Percentiles rank a stretch among this genome's conserved stretches.
phyloP scores from a whole-genome alignment of 2,329 filamentous ascomycete species.

The Xylariaceae sp. region DNA sequence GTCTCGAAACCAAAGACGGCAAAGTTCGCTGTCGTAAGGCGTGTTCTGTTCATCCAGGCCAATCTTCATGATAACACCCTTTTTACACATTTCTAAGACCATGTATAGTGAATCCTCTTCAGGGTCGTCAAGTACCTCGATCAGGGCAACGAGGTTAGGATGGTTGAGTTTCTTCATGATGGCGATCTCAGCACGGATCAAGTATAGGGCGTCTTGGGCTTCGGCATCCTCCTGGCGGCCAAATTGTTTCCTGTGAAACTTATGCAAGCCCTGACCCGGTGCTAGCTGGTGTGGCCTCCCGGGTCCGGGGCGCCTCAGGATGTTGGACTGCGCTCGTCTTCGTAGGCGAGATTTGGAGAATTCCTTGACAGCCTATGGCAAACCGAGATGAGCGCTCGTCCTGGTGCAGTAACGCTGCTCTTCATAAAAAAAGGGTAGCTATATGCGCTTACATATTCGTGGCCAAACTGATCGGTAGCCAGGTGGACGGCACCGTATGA shows the following conservation, averaged over 20 bases:
- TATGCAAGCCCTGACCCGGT: conserved; percentile 38
- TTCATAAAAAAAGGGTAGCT: not conserved
- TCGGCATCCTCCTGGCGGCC: conserved; percentile 60
- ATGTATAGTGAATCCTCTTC: conserved; percentile 97
- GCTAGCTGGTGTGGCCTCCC: conserved; percentile 51
- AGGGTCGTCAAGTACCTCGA: conserved; percentile 95
- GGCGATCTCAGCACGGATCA: conserved; percentile 95
- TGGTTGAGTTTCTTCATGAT: conserved; percentile 99
- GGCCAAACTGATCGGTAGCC: conserved; percentile 86
- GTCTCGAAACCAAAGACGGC: conserved; percentile 92
- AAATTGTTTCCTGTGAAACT: conserved; percentile 41
- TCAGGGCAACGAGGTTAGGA: conserved; percentile 88
- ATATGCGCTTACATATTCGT: conserved; percentile 78
- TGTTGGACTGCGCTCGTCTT: conserved; percentile 88
- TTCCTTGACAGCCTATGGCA: conserved; percentile 84
- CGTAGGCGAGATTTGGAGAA: conserved; percentile 93
- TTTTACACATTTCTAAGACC: conserved; percentile 99
- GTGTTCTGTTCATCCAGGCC: conserved; percentile 82
- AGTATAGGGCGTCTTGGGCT: conserved; percentile 74
- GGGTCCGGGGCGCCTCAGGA: conserved; percentile 63
- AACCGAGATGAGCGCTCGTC: conserved; percentile 26
- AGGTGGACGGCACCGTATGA: conserved; percentile 95
- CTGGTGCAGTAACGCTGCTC: not conserved
- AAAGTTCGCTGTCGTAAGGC: conserved; percentile 82
- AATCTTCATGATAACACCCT: conserved; percentile 96